Percentiles rank a stretch among this genome's conserved stretches.
Evolutionary conservation across 768 basidiomycete species (phyloP).

Genomic region (Suillus weaverae): DNA sequence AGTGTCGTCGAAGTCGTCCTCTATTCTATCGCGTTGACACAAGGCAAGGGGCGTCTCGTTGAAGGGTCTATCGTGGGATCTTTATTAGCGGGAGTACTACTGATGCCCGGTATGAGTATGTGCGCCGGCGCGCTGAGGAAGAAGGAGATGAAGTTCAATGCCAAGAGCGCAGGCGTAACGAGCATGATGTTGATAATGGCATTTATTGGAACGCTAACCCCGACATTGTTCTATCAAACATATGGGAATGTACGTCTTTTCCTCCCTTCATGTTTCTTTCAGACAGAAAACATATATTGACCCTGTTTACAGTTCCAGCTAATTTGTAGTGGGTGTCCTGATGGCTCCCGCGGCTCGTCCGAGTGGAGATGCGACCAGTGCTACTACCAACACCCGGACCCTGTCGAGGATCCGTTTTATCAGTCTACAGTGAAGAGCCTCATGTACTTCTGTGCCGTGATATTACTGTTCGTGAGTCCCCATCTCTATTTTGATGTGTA

Average conservation of each 20-base stretch:
- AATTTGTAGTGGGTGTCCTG: slow-evolving; percentile 79
- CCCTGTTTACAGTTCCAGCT: slow-evolving; percentile 72
- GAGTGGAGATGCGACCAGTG: slow-evolving; percentile 88
- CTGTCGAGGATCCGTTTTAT: slow-evolving; percentile 93
- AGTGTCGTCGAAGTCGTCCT: slow-evolving; percentile 97
- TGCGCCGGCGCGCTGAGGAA: slow-evolving; percentile 81
- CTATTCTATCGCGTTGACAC: slow-evolving; percentile 86
- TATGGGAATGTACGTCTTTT: slow-evolving; percentile 86
- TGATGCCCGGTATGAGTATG: slow-evolving; percentile 99
- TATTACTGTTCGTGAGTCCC: slow-evolving; percentile 80
- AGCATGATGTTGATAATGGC: slow-evolving; percentile 99
- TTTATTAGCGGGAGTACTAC: slow-evolving; percentile 89
- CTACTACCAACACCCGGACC: slow-evolving; percentile 93
- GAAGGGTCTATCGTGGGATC: slow-evolving; percentile 97
- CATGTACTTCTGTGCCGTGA: slow-evolving; percentile 93
- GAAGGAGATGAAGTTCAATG: slow-evolving; percentile 98
- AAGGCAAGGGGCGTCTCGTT: slow-evolving; percentile 89
- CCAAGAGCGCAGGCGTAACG: slow-evolving; percentile 98
- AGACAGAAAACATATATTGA: slow-evolving; percentile 1
- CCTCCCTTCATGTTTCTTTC: slow-evolving; percentile 5
- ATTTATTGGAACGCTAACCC: slow-evolving; percentile 92
- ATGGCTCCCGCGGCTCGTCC: slow-evolving; percentile 28
- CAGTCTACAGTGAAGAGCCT: slow-evolving; percentile 92
- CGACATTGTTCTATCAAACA: slow-evolving; percentile 96
- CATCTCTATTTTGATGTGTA: background rate